Evolutionary conservation across 306 rosid genomes (phyloP), one percentile per base, ranked within the genome.

Genomic region (Luffa aegyptiaca): DNA sequence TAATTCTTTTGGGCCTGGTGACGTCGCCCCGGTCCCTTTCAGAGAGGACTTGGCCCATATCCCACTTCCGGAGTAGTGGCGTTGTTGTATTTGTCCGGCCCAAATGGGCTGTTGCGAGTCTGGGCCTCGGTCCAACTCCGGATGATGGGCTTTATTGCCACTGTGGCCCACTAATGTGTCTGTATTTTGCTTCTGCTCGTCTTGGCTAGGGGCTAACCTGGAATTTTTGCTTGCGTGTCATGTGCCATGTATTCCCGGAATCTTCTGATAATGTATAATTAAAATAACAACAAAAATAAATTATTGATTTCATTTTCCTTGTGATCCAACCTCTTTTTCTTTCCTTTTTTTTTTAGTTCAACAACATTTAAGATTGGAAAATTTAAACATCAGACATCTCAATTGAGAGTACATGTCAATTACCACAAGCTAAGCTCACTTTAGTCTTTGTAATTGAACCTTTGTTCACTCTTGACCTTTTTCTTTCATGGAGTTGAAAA

Each of bases 1-100:
- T n/a, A 48, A 75, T 62, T 39, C 87, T 17, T 11, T 75, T 45
- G 85, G 84, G 55, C 82, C 80, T 9, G 56, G 80, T 39, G 88
- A 82, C 68, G 36, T 81, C 68, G 79, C 56, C 9, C 73, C 16
- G 5, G 56, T 79, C 41, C 94, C 94, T 33, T 88, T 80, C 33
- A 88, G 91, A 84, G 89, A 92, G 82, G 94, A 94, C 70, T 84
- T 94, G 82, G 90, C 85, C 6, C 88, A 85, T 74, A 77, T 88
- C 10, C 86, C 91, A 48, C 71, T 82, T 0, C 96, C 97, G 1
- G 37, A 80, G 18, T 89, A 86, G 46, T 82, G 26, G 69, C 3
- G 6, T 31, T 33, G 18, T 35, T 48, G 52, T 48, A 5, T 13
- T 36, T 33, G 17, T 31, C 37, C 68, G 11, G 68, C 68, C 39